Evolutionary conservation across 1,139 yeast species (phyloP).

Genomic region (Saccharomyces uvarum): DNA sequence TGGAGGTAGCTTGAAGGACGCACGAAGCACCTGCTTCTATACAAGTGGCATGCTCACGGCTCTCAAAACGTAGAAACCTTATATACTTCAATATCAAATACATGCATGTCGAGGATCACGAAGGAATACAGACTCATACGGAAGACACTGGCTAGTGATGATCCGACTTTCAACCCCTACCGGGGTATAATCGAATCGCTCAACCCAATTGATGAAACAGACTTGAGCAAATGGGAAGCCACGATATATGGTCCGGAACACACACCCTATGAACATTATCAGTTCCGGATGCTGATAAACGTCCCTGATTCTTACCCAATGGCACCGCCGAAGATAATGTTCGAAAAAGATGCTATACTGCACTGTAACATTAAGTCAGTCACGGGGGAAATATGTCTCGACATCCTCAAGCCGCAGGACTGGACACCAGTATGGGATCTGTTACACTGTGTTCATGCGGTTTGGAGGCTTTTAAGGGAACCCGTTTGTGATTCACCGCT

Average conservation of each 20-base stretch:
- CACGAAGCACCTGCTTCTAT: background rate
- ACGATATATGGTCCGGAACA: conserved; percentile 49
- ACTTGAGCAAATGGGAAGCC: conserved; percentile 55
- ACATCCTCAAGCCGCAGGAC: conserved; percentile 49
- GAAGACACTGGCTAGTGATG: conserved; percentile 28
- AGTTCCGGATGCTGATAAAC: conserved; percentile 49
- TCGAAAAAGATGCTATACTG: conserved; percentile 44
- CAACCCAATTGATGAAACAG: conserved; percentile 37
- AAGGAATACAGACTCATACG: conserved; percentile 40
- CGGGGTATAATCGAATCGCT: conserved; percentile 37
- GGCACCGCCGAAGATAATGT: conserved; percentile 57
- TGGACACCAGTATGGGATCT: conserved; percentile 94
- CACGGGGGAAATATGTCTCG: conserved; percentile 81
- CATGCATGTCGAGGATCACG: conserved; percentile 15
- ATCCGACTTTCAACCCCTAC: conserved; percentile 25
- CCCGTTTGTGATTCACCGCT: conserved; percentile 87
- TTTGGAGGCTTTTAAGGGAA: conserved; percentile 56
- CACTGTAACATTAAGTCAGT: conserved; percentile 67
- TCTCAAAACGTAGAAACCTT: too few relatives aligned
- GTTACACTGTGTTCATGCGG: conserved; percentile 61
- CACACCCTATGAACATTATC: conserved; percentile 48
- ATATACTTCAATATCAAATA: background rate
- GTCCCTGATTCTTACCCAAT: conserved; percentile 58
- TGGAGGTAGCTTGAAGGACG: background rate
- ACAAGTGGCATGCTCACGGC: background rate